Evolutionary conservation across 106 monocot species (phyloP).

Genomic region (Narthecium ossifragum): DNA sequence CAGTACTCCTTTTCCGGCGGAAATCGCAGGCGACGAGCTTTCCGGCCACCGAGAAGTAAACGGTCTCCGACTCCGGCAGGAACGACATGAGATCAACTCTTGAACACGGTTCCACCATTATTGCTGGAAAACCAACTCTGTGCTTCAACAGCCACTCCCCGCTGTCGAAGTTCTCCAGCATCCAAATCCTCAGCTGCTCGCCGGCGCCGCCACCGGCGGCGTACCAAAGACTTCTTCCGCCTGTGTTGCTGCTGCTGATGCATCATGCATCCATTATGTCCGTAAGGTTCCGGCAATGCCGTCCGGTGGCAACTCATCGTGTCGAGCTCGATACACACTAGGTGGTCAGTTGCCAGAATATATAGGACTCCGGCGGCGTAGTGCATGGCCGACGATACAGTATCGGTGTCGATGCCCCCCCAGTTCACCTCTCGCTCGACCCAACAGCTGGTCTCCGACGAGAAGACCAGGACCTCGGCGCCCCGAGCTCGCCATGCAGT

Average conservation of each 20-base stretch:
- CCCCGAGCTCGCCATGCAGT: slow-evolving; percentile 27
- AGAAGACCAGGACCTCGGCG: slow-evolving; percentile 33
- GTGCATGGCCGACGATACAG: slow-evolving; percentile 41
- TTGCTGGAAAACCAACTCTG: slow-evolving; percentile 1
- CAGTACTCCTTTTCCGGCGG: slow-evolving; percentile 11
- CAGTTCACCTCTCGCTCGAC: slow-evolving; percentile 9
- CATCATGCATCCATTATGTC: slow-evolving; percentile 20
- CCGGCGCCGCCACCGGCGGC: slow-evolving; percentile 28
- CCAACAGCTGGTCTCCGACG: slow-evolving; percentile 31
- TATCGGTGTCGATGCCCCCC: slow-evolving; percentile 33
- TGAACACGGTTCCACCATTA: no score
- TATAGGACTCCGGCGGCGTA: slow-evolving; percentile 35
- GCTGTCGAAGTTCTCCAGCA: neutral
- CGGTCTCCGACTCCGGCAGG: slow-evolving; percentile 34
- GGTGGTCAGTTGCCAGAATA: slow-evolving; percentile 31
- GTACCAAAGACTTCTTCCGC: no score
- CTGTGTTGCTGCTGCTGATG: slow-evolving; percentile 24
- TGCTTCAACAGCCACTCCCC: slow-evolving; percentile 38
- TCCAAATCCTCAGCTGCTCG: slow-evolving; percentile 34
- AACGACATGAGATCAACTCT: slow-evolving; percentile 34
- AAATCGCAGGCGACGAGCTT: slow-evolving; percentile 34
- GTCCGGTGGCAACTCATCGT: slow-evolving; percentile 17
- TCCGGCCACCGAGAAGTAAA: slow-evolving; percentile 28
- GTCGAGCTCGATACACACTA: slow-evolving; percentile 21
- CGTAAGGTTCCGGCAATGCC: slow-evolving; percentile 34